phyloP scores from a whole-genome alignment of 1,284 basidiomycete species.

The Cryptococcus neoformans region DNA sequence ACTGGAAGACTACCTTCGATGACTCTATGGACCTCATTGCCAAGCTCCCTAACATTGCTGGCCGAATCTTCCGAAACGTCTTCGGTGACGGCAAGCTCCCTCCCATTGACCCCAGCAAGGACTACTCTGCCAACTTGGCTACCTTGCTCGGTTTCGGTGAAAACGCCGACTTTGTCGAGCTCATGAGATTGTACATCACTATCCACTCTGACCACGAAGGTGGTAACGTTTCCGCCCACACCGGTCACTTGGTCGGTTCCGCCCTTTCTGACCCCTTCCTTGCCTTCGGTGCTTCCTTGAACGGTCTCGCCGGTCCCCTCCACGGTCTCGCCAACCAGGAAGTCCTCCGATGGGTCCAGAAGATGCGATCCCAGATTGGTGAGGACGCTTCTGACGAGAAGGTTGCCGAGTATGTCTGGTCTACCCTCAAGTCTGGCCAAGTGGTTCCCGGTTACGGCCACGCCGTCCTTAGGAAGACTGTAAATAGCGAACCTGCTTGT shows the following conservation, averaged over 20 bases:
- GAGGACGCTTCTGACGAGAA: conserved; percentile 76
- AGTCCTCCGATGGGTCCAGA: conserved; percentile 79
- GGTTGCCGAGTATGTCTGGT: conserved; percentile 90
- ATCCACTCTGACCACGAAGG: conserved; percentile 99
- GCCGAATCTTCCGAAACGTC: conserved; percentile 94
- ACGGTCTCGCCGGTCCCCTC: conserved; percentile 94
- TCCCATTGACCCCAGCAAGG: conserved; percentile 79
- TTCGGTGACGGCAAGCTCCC: conserved; percentile 83
- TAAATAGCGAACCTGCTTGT: conserved; percentile 15
- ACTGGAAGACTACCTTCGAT: conserved; percentile 95
- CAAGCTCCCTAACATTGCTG: conserved; percentile 95
- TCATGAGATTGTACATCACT: conserved; percentile 94
- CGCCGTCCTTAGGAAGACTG: conserved; percentile 91
- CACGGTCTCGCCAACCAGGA: conserved; percentile 97
- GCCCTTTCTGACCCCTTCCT: conserved; percentile 98
- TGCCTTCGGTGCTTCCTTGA: conserved; percentile 86
- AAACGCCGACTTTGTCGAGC: conserved; percentile 85
- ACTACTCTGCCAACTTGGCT: conserved; percentile 92
- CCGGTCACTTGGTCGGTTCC: conserved; percentile 93
- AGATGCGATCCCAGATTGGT: conserved; percentile 84
- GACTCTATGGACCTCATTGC: conserved; percentile 98
- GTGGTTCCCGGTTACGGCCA: conserved; percentile 96
- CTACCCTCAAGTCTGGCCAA: conserved; percentile 82
- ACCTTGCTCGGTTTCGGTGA: conserved; percentile 91
- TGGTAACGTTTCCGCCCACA: conserved; percentile 97